Evolutionary conservation across 2,329 filamentous ascomycete species (phyloP).

Genomic region (Nemania serpens): DNA sequence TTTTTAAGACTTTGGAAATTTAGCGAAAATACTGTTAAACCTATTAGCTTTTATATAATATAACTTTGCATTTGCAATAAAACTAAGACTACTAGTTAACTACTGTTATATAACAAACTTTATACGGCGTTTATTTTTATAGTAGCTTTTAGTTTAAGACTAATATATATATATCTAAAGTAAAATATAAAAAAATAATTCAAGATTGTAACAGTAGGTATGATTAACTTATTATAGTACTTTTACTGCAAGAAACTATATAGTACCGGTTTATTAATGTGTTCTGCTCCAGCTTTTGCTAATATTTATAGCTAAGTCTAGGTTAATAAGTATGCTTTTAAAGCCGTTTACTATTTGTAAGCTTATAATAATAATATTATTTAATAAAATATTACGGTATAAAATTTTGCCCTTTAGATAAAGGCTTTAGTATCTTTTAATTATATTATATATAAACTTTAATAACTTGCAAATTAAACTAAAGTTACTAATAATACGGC

Average conservation of each 20-base stretch:
- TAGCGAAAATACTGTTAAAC: no score
- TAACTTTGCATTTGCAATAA: no score
- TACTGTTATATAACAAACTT: no score
- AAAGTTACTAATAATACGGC: neutral
- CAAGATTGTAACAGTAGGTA: slow-evolving; percentile 26
- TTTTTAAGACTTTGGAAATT: no score
- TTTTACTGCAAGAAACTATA: slow-evolving; percentile 26
- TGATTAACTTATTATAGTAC: slow-evolving; percentile 22
- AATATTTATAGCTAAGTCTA: slow-evolving; percentile 19
- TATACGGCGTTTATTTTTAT: no score
- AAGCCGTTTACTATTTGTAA: neutral
- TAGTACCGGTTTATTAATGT: neutral
- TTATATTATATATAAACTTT: slow-evolving; percentile 15
- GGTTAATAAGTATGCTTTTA: slow-evolving; percentile 26
- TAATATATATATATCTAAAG: slow-evolving; percentile 17
- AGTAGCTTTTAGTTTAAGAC: slow-evolving; percentile 3
- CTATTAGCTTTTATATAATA: no score
- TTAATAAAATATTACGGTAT: slow-evolving; percentile 22
- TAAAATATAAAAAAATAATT: slow-evolving; percentile 29
- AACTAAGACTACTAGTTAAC: no score
- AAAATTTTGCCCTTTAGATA: slow-evolving; percentile 22
- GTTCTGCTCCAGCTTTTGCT: neutral
- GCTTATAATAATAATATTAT: slow-evolving; percentile 25
- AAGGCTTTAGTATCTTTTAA: slow-evolving; percentile 22
- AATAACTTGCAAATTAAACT: slow-evolving; percentile 9